Conservation (phyloP, 2,329 filamentous ascomycete species). For the Xylariaceae sp. region DNA sequence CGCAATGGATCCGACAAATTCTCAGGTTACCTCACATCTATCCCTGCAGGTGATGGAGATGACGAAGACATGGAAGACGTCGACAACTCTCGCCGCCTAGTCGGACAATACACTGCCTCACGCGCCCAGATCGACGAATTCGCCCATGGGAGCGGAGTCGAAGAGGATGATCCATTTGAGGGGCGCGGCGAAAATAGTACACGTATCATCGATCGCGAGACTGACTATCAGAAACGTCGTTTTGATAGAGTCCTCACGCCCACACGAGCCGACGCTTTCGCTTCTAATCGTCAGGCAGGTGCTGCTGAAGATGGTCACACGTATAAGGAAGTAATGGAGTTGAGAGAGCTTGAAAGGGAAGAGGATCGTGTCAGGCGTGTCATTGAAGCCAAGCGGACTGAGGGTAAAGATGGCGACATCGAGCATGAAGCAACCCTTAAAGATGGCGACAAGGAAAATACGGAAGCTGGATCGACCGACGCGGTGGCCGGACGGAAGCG, state of each 20-base stretch:
- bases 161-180: constrained; percentile 86
- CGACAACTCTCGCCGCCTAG: constrained; percentile 70
- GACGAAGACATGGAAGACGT: constrained; percentile 74
- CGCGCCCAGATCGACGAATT: constrained; percentile 92
- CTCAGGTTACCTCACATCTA: constrained; percentile 85
- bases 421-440: constrained; percentile 70
- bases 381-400: constrained; percentile 70
- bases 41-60: constrained; percentile 73
- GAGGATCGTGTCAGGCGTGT: constrained; percentile 79
- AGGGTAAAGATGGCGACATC: constrained; percentile 55
- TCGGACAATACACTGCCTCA: constrained; percentile 94
- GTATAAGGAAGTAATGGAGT: constrained; percentile 88
- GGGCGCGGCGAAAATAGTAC: constrained; percentile 81
- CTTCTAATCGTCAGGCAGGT: constrained; percentile 66
- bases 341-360: constrained; percentile 86
- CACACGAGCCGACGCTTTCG: constrained; percentile 80
- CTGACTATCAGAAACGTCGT: constrained; percentile 94
- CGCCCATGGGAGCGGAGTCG: constrained; percentile 75
- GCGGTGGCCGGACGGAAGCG: constrained; percentile 67
- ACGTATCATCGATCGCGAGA: constrained; percentile 88
- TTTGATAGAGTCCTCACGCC: constrained; percentile 86
- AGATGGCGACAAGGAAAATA: constrained; percentile 68
- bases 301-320: constrained; percentile 68
- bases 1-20: constrained; percentile 74
- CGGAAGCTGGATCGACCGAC: constrained; percentile 64